These are phyloP conservation scores for Pyricularia sp. DNA, from an alignment of 2,329 filamentous ascomycete species.

Conservation along the genomic window DNA sequence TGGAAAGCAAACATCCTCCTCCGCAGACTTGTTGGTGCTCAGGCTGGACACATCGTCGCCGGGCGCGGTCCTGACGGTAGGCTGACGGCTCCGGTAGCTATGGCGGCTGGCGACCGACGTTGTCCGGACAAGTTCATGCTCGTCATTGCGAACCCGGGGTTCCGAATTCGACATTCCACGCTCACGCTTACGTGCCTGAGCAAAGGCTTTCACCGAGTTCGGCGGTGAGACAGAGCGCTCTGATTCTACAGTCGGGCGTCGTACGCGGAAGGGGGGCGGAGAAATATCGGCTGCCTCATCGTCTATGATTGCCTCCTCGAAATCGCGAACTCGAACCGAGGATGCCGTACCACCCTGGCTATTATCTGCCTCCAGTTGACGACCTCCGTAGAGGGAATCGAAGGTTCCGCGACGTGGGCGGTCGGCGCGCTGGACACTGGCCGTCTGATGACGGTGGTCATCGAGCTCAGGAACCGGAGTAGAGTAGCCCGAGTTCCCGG, in stretches of 20 bases:
- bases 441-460: constrained; percentile 64
- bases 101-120: constrained; percentile 49
- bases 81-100: constrained; percentile 42
- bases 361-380: constrained; percentile 11
- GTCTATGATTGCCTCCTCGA: constrained; percentile 73
- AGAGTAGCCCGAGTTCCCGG: constrained; percentile 50
- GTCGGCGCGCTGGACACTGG: constrained; percentile 45
- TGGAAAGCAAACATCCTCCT: constrained; percentile 84
- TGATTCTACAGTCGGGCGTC: constrained; percentile 43
- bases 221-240: constrained; percentile 67
- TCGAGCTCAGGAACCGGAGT: constrained; percentile 71
- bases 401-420: constrained; percentile 58
- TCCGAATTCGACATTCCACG: constrained; percentile 52
- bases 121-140: constrained; percentile 53
- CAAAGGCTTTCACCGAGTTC: constrained; percentile 96
- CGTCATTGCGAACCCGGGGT: constrained; percentile 17
- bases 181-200: constrained; percentile 74
- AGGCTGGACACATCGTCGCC: constrained; percentile 46
- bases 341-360: constrained; percentile 27
- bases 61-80: constrained; percentile 32
- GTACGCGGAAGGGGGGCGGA: constrained; percentile 29
- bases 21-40: constrained; percentile 55
- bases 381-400: constrained; percentile 50
- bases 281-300: constrained; percentile 47
- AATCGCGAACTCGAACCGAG: constrained; percentile 53